A percentile compares a stretch with the other conserved stretches of the same genome.
Evolutionary conservation across 2,329 filamentous ascomycete species (phyloP).

Genomic region (Seiridium unicorne): DNA sequence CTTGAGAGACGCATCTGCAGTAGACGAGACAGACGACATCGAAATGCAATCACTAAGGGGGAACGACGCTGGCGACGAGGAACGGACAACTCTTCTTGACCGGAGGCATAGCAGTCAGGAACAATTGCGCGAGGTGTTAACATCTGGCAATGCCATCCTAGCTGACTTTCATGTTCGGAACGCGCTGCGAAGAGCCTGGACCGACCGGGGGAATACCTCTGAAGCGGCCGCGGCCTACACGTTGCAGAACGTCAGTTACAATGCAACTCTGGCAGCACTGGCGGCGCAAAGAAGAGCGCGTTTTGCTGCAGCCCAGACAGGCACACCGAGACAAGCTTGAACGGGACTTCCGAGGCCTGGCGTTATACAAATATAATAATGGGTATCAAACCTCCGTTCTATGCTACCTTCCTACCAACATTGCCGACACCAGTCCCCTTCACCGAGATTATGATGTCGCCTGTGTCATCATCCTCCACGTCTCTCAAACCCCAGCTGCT

Average conservation of each 20-base stretch:
- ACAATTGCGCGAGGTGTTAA: conserved; percentile 41
- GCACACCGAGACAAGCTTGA: conserved; percentile 10
- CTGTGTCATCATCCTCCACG: conserved; percentile 62
- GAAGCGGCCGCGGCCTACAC: conserved; percentile 49
- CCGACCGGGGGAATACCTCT: conserved; percentile 32
- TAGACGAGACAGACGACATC: conserved; percentile 40
- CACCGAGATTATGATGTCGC: conserved; percentile 81
- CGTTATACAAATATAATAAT: conserved; percentile 26
- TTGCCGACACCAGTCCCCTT: conserved; percentile 94
- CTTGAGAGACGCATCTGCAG: conserved; percentile 33
- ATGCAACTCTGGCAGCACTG: conserved; percentile 51
- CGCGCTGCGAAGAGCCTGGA: conserved; percentile 45
- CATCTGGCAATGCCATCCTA: conserved; percentile 54
- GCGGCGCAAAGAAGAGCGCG: conserved; percentile 42
- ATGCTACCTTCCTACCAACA: conserved; percentile 84
- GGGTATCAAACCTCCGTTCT: conserved; percentile 23
- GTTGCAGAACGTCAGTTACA: conserved; percentile 53
- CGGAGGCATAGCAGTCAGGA: conserved; percentile 21
- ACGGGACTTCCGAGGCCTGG: conserved; percentile 2
- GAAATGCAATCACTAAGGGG: conserved; percentile 41
- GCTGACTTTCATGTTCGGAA: conserved; percentile 53
- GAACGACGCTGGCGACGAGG: conserved; percentile 21
- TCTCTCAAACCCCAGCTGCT: conserved; percentile 89
- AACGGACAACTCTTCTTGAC: conserved; percentile 25
- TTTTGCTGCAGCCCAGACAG: conserved; percentile 24